These are phyloP conservation scores for Hypoxylon sp. DNA, from an alignment of 2,329 filamentous ascomycete species.

Conservation along the genomic window DNA sequence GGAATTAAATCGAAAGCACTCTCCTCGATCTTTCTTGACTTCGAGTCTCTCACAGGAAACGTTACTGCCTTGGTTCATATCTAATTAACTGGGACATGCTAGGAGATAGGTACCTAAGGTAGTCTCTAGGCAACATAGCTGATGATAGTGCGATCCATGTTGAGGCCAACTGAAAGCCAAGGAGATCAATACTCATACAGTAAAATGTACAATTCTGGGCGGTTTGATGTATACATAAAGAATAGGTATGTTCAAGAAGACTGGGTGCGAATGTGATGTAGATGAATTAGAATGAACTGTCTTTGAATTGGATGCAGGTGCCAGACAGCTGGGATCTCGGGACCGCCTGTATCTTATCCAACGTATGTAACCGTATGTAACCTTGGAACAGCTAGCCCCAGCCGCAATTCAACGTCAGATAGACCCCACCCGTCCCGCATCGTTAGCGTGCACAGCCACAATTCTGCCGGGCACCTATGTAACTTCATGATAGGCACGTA, in stretches of 20 bases:
- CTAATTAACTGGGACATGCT: background rate
- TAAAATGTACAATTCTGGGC: background rate
- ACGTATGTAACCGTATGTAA: background rate
- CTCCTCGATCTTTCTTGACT: background rate
- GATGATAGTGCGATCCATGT: background rate
- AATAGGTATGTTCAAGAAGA: background rate
- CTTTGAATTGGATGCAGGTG: slow-evolving; percentile 8
- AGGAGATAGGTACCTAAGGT: background rate
- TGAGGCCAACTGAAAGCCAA: background rate
- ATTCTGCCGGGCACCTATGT: slow-evolving; percentile 23
- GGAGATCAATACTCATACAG: background rate
- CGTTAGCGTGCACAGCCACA: slow-evolving; percentile 33
- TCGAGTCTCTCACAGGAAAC: slow-evolving; percentile 3
- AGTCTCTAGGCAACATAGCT: background rate
- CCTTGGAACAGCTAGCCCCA: background rate
- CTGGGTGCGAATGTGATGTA: background rate
- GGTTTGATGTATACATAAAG: background rate
- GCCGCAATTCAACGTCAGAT: slow-evolving; percentile 3
- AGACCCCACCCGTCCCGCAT: slow-evolving; percentile 14
- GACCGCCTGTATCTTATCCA: background rate
- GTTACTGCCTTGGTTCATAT: background rate
- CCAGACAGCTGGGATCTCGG: slow-evolving; percentile 7
- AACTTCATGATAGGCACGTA: slow-evolving; percentile 44
- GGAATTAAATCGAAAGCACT: background rate
- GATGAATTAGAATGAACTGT: background rate